These are phyloP conservation scores for Cyclocybe cylindracea DNA, from an alignment of 768 basidiomycete species.

Conservation along the genomic window DNA sequence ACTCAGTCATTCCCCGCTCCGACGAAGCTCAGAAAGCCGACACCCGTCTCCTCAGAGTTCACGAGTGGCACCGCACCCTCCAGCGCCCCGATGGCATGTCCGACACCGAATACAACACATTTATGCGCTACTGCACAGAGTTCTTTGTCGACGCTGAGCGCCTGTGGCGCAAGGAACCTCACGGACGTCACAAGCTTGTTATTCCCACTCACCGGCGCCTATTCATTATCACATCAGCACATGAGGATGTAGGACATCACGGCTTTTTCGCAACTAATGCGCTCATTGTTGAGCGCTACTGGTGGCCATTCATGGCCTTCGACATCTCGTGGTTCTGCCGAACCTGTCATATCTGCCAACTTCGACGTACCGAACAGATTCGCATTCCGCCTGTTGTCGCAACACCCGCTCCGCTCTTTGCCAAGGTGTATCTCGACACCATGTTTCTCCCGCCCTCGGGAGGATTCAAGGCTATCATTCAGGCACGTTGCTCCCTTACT, in stretches of 20 bases:
- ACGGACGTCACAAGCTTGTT: conserved; percentile 22
- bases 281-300: conserved; percentile 25
- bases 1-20: conserved; percentile 10
- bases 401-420: conserved; percentile 27
- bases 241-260: conserved; percentile 26
- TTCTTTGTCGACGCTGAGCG: conserved; percentile 16
- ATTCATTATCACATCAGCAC: conserved; percentile 19
- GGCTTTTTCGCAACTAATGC: conserved; percentile 22
- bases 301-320: conserved; percentile 27
- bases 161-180: conserved; percentile 21
- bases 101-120: conserved; percentile 10
- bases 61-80: conserved; percentile 6
- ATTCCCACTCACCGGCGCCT: conserved; percentile 12
- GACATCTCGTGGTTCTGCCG: conserved; percentile 25
- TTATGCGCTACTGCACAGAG: conserved; percentile 16
- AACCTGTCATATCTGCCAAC: conserved; percentile 31
- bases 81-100: conserved; percentile 5
- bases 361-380: conserved; percentile 19
- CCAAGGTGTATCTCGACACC: conserved; percentile 37
- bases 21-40: conserved; percentile 6
- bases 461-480: conserved; percentile 35
- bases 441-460: conserved; percentile 39
- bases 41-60: conserved; percentile 6
- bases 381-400: conserved; percentile 24
- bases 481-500: conserved; percentile 33